Evolutionary conservation across 306 rosid genomes (phyloP).

Genomic region (Heteromeles arbutifolia): DNA sequence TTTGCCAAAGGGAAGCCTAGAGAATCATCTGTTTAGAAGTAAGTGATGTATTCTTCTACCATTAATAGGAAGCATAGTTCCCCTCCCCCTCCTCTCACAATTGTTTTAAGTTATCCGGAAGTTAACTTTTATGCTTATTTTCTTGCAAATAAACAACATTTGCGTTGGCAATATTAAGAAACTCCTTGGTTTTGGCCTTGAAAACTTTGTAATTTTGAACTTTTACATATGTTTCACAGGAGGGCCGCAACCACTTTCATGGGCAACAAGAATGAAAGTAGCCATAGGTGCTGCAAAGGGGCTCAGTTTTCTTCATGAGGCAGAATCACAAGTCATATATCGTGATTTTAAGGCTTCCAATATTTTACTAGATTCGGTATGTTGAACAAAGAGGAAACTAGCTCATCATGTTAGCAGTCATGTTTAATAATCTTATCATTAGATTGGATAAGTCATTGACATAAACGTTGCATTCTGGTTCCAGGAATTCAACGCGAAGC

Average conservation of each 20-base stretch:
- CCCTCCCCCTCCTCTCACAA: not conserved
- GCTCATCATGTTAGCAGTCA: not conserved
- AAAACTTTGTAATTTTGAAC: not conserved
- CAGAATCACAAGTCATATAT: conserved; percentile 83
- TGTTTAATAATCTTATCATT: not conserved
- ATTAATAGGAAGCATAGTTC: not conserved
- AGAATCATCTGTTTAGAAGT: conserved; percentile 91
- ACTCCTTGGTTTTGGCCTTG: not conserved
- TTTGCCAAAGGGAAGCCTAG: conserved; percentile 94
- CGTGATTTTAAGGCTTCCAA: conserved; percentile 97
- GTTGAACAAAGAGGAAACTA: conserved; percentile 7
- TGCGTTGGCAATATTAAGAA: not conserved
- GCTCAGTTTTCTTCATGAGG: conserved; percentile 89
- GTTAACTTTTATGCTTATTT: not conserved
- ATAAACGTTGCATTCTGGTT: conserved; percentile 10
- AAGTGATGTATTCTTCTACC: conserved; percentile 20
- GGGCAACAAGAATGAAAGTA: conserved; percentile 88
- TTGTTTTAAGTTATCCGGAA: not conserved
- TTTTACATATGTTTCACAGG: conserved; percentile 41
- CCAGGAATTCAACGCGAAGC: conserved; percentile 83
- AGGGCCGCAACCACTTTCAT: conserved; percentile 84
- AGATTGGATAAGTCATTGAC: not conserved
- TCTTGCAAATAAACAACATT: not conserved
- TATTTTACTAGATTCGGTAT: conserved; percentile 81
- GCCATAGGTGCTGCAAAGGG: conserved; percentile 94